Evolutionary conservation across 345 rosid species (phyloP).

Genomic region (Cardamine occulta): DNA sequence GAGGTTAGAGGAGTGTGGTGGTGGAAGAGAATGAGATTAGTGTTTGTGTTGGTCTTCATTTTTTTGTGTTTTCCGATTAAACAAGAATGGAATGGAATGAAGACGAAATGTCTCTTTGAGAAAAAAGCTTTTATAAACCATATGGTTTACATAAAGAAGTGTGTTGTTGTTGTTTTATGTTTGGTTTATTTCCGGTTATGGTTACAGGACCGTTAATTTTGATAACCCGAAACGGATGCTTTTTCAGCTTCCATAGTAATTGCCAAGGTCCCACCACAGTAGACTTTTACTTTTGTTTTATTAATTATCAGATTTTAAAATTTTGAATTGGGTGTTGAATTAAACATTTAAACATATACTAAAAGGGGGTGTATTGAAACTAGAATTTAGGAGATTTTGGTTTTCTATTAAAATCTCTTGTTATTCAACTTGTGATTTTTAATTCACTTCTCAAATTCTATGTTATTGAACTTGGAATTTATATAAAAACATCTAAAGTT

Average conservation of each 20-base stretch:
- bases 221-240: slow-evolving; percentile 25
- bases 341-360: not conserved
- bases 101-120: slow-evolving; percentile 18
- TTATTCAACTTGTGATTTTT: no score
- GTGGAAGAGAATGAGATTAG: slow-evolving; percentile 82
- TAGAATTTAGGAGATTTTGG: no score
- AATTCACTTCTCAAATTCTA: no score
- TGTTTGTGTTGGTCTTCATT: slow-evolving; percentile 62
- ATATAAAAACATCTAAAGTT: no score
- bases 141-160: not conserved
- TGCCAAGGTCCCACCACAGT: slow-evolving; percentile 30
- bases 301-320: not conserved
- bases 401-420: no score
- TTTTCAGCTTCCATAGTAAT: slow-evolving; percentile 31
- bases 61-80: slow-evolving; percentile 3
- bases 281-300: slow-evolving; percentile 7
- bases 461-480: no score
- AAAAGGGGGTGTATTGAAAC: no score
- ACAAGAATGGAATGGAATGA: not conserved
- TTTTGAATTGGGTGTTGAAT: slow-evolving; percentile 7
- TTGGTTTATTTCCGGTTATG: slow-evolving; percentile 17
- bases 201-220: slow-evolving; percentile 12
- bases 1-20: slow-evolving; percentile 68
- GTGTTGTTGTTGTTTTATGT: not conserved
- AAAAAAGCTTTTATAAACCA: slow-evolving; percentile 24